These are phyloP conservation scores for Xylaria arbuscula DNA, from an alignment of 2,329 filamentous ascomycete species.

Conservation along the genomic window DNA sequence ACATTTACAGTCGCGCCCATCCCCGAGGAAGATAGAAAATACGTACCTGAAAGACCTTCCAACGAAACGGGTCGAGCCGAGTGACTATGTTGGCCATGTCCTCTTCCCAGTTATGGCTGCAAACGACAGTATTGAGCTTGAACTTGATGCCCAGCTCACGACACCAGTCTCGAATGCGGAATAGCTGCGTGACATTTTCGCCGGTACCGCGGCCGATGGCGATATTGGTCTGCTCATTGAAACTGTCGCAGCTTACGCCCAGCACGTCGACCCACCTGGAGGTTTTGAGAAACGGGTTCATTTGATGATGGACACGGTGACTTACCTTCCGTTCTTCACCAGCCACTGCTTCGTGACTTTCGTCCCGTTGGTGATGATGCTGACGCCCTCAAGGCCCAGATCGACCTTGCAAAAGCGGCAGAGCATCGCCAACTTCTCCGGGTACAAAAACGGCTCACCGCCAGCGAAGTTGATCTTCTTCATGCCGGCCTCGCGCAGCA, in stretches of 20 bases:
- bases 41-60: slow-evolving; percentile 61
- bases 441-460: slow-evolving; percentile 63
- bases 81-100: slow-evolving; percentile 58
- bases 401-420: slow-evolving; percentile 60
- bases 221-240: slow-evolving; percentile 61
- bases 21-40: too few relatives aligned
- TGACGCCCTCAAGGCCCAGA: slow-evolving; percentile 61
- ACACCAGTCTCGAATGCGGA: slow-evolving; percentile 59
- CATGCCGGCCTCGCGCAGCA: slow-evolving; percentile 55
- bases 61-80: slow-evolving; percentile 60
- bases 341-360: slow-evolving; percentile 59
- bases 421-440: slow-evolving; percentile 56
- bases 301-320: too few relatives aligned
- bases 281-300: too few relatives aligned
- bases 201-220: slow-evolving; percentile 63
- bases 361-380: slow-evolving; percentile 66
- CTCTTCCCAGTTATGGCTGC: slow-evolving; percentile 60
- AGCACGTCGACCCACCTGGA: slow-evolving; percentile 61
- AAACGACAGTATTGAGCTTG: slow-evolving; percentile 68
- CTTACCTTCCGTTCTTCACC: slow-evolving; percentile 48
- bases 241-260: slow-evolving; percentile 67
- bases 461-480: slow-evolving; percentile 48
- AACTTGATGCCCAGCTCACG: slow-evolving; percentile 61
- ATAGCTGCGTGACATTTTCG: slow-evolving; percentile 58
- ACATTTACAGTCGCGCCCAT: too few relatives aligned